Percentiles rank a stretch among this genome's conserved stretches.
phyloP scores from a whole-genome alignment of 306 rosid species.

The Phaseolus lunatus region DNA sequence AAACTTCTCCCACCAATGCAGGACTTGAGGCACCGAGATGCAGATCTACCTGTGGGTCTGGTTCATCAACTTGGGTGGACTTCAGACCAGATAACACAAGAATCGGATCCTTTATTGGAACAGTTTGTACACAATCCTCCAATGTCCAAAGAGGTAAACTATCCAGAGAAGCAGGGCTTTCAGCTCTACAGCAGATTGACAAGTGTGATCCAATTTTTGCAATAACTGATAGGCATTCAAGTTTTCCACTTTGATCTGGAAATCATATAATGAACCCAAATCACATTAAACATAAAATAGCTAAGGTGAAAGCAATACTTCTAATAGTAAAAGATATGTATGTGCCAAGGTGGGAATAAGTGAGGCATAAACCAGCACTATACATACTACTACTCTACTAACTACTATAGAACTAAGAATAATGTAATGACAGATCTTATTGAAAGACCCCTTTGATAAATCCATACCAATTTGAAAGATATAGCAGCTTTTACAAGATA shows the following conservation, averaged over 20 bases:
- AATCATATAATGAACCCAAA: conserved; percentile 42
- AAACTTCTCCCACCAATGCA: conserved; percentile 88
- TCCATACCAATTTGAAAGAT: conserved; percentile 29
- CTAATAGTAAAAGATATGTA: conserved; percentile 31
- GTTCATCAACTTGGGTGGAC: conserved; percentile 91
- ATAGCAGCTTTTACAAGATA: conserved; percentile 9
- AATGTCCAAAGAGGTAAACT: conserved; percentile 84
- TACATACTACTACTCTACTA: background rate
- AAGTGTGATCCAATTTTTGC: conserved; percentile 85
- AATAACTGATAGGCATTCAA: conserved; percentile 84
- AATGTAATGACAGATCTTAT: conserved; percentile 24
- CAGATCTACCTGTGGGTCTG: conserved; percentile 83
- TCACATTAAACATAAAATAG: conserved; percentile 31
- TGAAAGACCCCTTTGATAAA: conserved; percentile 16
- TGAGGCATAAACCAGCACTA: conserved; percentile 27
- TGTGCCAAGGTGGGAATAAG: conserved; percentile 22
- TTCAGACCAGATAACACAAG: conserved; percentile 86
- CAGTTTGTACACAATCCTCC: conserved; percentile 67
- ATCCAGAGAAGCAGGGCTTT: conserved; percentile 93
- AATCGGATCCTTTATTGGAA: conserved; percentile 85
- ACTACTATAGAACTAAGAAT: conserved; percentile 20
- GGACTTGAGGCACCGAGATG: conserved; percentile 79
- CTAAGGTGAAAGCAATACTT: conserved; percentile 34
- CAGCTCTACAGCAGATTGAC: conserved; percentile 92
- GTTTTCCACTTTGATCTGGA: conserved; percentile 93